phyloP scores from a whole-genome alignment of 139 green algal genomes.

The Astrephomene gubernaculifera region DNA sequence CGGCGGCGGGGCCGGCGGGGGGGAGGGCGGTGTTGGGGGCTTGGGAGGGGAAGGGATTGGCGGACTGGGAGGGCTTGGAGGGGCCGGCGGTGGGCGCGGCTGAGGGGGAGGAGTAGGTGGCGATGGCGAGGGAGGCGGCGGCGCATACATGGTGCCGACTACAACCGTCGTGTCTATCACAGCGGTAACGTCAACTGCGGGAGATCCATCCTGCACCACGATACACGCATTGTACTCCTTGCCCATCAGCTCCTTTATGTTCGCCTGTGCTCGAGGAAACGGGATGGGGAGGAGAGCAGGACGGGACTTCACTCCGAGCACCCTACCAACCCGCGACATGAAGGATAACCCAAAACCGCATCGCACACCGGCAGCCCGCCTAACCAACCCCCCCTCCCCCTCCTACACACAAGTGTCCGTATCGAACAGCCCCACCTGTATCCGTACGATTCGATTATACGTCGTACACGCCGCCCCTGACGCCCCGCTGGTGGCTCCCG shows the following conservation, averaged over 20 bases:
- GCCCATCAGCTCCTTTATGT: not conserved
- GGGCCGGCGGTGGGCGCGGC: not conserved
- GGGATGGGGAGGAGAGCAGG: too few species aligned
- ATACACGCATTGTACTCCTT: not conserved
- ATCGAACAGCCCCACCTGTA: too few species aligned
- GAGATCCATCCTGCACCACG: not conserved
- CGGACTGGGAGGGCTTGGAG: not conserved
- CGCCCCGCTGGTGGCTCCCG: not conserved
- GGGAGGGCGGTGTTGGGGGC: not conserved
- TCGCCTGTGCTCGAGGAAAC: too few species aligned
- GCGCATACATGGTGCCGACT: not conserved
- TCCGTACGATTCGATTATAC: conserved; percentile 8
- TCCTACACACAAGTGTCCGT: too few species aligned
- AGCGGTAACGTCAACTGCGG: too few species aligned
- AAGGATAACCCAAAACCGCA: too few species aligned
- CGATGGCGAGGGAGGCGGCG: not conserved
- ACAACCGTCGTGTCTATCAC: not conserved
- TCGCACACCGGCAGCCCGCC: too few species aligned
- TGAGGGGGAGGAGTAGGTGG: too few species aligned
- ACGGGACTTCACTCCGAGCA: too few species aligned
- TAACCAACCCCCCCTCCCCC: too few species aligned
- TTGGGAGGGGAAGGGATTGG: not conserved
- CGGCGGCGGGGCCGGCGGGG: not conserved
- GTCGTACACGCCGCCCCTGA: not conserved
- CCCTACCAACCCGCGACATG: too few species aligned